A percentile compares a stretch with the other conserved stretches of the same genome.
These are phyloP conservation scores for Heterobasidion occidentale DNA, from an alignment of 1,284 basidiomycete genomes.

Conservation along the genomic window DNA sequence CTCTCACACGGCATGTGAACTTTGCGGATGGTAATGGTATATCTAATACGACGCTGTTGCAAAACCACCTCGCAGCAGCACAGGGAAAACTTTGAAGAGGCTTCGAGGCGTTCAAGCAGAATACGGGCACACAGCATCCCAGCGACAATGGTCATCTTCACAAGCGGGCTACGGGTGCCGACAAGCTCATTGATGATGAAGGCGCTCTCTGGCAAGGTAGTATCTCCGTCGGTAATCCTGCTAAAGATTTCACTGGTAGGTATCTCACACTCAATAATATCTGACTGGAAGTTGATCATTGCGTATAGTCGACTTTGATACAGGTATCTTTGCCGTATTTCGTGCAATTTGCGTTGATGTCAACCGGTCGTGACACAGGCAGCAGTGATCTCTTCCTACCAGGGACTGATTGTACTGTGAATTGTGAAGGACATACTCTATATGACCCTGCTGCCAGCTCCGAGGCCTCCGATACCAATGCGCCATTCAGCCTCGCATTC, in stretches of 20 bases:
- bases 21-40: slow-evolving; percentile 19
- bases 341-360: too few relatives aligned
- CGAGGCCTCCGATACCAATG: slow-evolving; percentile 4
- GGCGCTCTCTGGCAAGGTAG: slow-evolving; percentile 5
- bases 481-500: slow-evolving; percentile 9
- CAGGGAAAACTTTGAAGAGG: slow-evolving; percentile 29
- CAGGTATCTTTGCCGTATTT: background rate
- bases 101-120: slow-evolving; percentile 26
- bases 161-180: slow-evolving; percentile 6
- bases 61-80: slow-evolving; percentile 13
- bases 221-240: slow-evolving; percentile 7
- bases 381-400: slow-evolving; percentile 15
- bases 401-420: slow-evolving; percentile 8
- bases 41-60: slow-evolving; percentile 13
- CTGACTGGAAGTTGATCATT: background rate
- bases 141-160: slow-evolving; percentile 9
- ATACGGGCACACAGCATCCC: slow-evolving; percentile 31
- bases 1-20: slow-evolving; percentile 13
- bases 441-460: slow-evolving; percentile 9
- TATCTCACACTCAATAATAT: background rate
- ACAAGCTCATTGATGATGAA: slow-evolving; percentile 2
- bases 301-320: slow-evolving; percentile 15
- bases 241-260: slow-evolving; percentile 5
- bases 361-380: background rate
- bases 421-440: slow-evolving; percentile 12